Evolutionary conservation across 257 asterid genomes (phyloP).

Genomic region (Solanum rostratum): DNA sequence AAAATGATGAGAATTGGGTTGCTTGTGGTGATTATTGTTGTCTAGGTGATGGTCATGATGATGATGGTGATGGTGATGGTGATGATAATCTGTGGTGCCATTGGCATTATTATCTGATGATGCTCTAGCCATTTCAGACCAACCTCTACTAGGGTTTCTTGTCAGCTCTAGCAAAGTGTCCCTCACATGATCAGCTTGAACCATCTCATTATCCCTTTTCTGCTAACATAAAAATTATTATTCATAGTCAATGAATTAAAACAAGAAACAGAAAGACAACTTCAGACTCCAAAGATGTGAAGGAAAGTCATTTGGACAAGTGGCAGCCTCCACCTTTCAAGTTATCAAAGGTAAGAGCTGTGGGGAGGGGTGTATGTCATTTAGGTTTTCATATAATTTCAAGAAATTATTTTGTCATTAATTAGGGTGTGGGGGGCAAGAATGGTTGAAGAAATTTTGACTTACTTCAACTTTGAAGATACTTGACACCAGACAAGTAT

Average conservation of each 20-base stretch:
- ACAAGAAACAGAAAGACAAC: neutral
- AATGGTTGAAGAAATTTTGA: neutral
- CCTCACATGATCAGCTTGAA: conserved; percentile 70
- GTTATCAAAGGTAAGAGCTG: neutral
- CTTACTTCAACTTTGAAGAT: conserved; percentile 86
- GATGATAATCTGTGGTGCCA: conserved; percentile 13
- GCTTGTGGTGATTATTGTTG: neutral
- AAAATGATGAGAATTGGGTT: neutral
- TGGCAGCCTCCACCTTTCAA: neutral
- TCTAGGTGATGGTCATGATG: neutral
- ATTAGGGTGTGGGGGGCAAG: neutral
- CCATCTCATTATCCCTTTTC: conserved; percentile 51
- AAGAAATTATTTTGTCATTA: neutral
- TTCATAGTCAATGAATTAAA: neutral
- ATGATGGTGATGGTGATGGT: conserved; percentile 3
- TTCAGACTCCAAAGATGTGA: too few relatives aligned
- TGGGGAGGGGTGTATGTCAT: too few relatives aligned
- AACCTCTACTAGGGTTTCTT: conserved; percentile 40
- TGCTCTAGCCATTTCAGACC: conserved; percentile 19
- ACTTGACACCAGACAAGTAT: conserved; percentile 72
- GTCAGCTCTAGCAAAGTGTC: conserved; percentile 75
- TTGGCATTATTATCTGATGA: conserved; percentile 10
- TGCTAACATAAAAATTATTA: conserved; percentile 2
- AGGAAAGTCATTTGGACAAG: neutral
- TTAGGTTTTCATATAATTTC: neutral